These are phyloP conservation scores for Geotrichum klebahnii DNA, from an alignment of 1,139 yeast genomes.

Conservation along the genomic window DNA sequence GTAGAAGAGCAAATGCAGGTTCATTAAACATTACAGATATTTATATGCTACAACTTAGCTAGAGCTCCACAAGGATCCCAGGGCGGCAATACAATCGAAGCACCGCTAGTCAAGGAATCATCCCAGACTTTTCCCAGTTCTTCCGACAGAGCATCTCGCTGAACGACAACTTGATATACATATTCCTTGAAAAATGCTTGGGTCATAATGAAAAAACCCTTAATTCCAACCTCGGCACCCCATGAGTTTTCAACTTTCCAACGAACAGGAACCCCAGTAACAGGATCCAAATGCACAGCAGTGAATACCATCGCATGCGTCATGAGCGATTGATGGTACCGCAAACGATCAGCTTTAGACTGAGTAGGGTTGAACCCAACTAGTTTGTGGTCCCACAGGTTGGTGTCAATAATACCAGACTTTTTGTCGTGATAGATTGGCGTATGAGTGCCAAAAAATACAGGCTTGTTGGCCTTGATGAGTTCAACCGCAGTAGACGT, in stretches of 20 bases:
- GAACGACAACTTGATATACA: conserved; percentile 76
- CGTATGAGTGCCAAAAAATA: conserved; percentile 81
- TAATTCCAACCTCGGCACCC: conserved; percentile 69
- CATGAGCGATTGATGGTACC: conserved; percentile 61
- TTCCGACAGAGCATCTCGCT: conserved; percentile 42
- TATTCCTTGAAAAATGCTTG: conserved; percentile 79
- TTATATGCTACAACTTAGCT: conserved; percentile 40
- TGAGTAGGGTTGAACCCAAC: conserved; percentile 58
- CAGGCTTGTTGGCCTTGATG: conserved; percentile 67
- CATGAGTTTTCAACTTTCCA: conserved; percentile 86
- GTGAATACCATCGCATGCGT: conserved; percentile 81
- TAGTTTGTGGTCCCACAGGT: conserved; percentile 61
- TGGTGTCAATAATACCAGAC: conserved; percentile 65
- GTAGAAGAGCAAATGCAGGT: no score
- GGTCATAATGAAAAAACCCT: conserved; percentile 76
- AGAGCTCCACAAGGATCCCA: conserved; percentile 89
- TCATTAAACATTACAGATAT: not conserved
- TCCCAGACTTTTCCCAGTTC: conserved; percentile 36
- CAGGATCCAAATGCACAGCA: conserved; percentile 61
- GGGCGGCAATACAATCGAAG: conserved; percentile 53
- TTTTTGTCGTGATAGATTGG: conserved; percentile 59
- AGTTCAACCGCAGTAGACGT: conserved; percentile 60
- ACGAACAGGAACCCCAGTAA: conserved; percentile 56
- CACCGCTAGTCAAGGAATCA: conserved; percentile 47
- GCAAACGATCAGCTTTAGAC: conserved; percentile 55